Percentiles rank a stretch among this genome's conserved stretches.
These are phyloP conservation scores for Kwoniella shivajii DNA, from an alignment of 1,284 basidiomycete genomes.

Conservation along the genomic window DNA sequence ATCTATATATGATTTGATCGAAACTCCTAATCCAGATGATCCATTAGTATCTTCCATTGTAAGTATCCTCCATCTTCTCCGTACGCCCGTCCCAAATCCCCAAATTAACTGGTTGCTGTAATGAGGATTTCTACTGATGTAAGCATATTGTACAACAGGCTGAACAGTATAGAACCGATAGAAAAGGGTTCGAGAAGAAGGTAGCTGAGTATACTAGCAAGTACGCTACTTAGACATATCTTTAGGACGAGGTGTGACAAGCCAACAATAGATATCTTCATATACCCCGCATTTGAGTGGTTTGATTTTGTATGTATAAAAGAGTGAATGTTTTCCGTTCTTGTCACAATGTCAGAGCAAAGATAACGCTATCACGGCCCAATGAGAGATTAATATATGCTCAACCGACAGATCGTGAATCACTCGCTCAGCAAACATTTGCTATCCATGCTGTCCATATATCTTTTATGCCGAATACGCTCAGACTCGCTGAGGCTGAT, in stretches of 20 bases:
- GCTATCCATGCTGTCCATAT: too few species aligned
- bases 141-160: slow-evolving; percentile 39
- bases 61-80: too few species aligned
- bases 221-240: slow-evolving; percentile 10
- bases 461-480: too few species aligned
- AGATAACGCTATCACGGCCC: too few species aligned
- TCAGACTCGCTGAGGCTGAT: background rate
- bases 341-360: too few species aligned
- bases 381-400: too few species aligned
- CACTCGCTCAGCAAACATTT: too few species aligned
- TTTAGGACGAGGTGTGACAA: background rate
- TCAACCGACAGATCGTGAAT: too few species aligned
- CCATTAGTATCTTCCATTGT: slow-evolving; percentile 65
- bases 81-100: background rate
- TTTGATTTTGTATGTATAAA: background rate
- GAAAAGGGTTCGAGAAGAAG: slow-evolving; percentile 44
- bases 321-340: too few species aligned
- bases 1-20: slow-evolving; percentile 80
- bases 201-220: slow-evolving; percentile 48
- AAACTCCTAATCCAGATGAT: slow-evolving; percentile 85
- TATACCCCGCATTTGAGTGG: slow-evolving; percentile 5
- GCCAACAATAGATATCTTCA: background rate
- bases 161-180: slow-evolving; percentile 49
- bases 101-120: background rate
- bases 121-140: background rate